Evolutionary conservation across 2,329 filamentous ascomycete species (phyloP), one percentile per base, ranked within the genome.

Genomic region (Dactylellina leptospora): DNA sequence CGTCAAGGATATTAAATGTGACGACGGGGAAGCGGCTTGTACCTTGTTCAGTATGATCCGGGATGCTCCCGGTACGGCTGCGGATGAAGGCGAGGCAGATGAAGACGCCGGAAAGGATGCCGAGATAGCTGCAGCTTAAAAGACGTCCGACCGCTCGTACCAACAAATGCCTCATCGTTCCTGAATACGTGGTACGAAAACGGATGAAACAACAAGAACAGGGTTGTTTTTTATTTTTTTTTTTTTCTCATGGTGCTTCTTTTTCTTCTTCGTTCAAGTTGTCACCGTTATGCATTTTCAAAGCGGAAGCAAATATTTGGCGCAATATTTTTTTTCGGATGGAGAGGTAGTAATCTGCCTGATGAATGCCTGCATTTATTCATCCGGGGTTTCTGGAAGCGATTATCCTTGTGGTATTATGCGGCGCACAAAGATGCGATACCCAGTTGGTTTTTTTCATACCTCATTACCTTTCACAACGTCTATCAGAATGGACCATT

Each of bases 1-100:
- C 60, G 84, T 83, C 5, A 86, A 84, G 77, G 85, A 88, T 77
- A 87, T 91, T 82, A 82, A 85, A 61, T 90, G 88, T 78, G 84
- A 86, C 66, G 88, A 90, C 76, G 82, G 84, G 1, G 85, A 85
- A 2, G 84, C 84, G 25, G 78, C 80, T 0, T 86, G 85, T 72
- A 84, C 82, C 76, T 78, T 87, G 47, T 84, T 81, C 71, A 80
- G 82, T 10, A 83, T 84, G 82, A 78, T 82, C 5, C 79, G 83
- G 54, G 81, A 83, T 22, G 80, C 82, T 1, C 76, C 74, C 22
- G 54, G 33, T 2, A 58, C 23, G 30, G 44, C 22, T 72, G 76
- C 44, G 40, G 66, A 53, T 4, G 62, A 55, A 10, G 53, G 44
- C 8, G 61, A 58, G 10, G 38, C 20, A 2, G 47, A 47, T 25